Base-by-base conservation (phyloP, 495 filamentous ascomycete genomes). In the Aspergillus conjunctus region DNA sequence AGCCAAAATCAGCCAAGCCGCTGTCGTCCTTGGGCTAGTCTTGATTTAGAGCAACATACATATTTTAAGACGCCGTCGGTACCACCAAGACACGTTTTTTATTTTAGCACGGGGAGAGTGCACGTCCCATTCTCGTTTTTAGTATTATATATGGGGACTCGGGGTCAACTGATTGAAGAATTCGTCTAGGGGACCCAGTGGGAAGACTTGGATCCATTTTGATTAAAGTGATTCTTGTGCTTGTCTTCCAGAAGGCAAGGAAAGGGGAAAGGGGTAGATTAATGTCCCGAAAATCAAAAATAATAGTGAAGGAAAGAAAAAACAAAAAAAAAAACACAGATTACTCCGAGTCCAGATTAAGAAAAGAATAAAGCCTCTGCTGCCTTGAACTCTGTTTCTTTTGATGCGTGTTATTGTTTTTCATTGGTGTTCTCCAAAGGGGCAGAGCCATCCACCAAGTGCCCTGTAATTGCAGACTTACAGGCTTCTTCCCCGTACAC, bases 71-170 rank as follows among this genome's bases (percentile, higher is more conserved):
- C 20, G 11, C 11, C n/a, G n/a, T 48, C 44, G 26, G 48, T 59
- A 33, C 34, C 33, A 44, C 48, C 34, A 50, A 20, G 43, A 33
- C 56, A 59, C 56, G 56, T 59, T 59, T 59, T 50, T 58, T 51
- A 51, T 52, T 52, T 53, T 59, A 59, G 56, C 56, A 59, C 49
- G 56, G 43, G 58, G 39, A 60, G 37, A 21, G 56, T 58, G 57
- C 58, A 60, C 49, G 58, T 60, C 37, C 12, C 21, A 51, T n/a
- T 9, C 26, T 26, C 26, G 26, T 26, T 5, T 26, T 26, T 26
- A 26, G 26, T 2, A 43, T 43, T 21, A 49, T 49, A 21, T 20
- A 49, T 49, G 45, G n/a, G 20, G 45, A 49, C n/a, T 11, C 20
- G 10, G 15, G 4, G 15, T 49, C 37, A 41, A n/a, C 9, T 41